phyloP scores from a whole-genome alignment of 768 basidiomycete species.

The Strobilomyces dryophilus region DNA sequence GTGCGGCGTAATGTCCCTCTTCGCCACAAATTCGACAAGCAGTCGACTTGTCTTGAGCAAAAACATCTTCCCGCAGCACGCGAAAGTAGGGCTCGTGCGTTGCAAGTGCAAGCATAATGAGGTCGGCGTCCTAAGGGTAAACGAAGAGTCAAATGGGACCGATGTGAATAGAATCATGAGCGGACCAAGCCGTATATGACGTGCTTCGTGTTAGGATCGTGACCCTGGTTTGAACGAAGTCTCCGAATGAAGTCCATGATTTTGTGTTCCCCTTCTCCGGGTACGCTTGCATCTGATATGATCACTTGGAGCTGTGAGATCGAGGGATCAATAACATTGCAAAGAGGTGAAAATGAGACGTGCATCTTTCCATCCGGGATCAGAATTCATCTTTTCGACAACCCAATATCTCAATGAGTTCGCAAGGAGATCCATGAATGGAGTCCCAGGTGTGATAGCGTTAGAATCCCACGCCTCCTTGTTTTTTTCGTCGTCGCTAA shows the following conservation, averaged over 20 bases:
- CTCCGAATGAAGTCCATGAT: conserved; percentile 98
- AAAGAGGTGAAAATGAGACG: conserved; percentile 14
- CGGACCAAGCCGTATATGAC: conserved; percentile 96
- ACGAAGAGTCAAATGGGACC: conserved; percentile 7
- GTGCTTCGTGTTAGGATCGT: conserved; percentile 93
- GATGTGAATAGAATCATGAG: neutral
- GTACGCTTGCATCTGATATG: conserved; percentile 95
- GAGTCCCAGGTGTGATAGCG: conserved; percentile 98
- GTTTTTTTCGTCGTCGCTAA: conserved; percentile 77
- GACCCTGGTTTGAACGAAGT: conserved; percentile 80
- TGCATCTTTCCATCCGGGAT: conserved; percentile 94
- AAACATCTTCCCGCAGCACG: conserved; percentile 97
- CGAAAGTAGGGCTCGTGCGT: conserved; percentile 99
- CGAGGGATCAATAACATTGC: neutral
- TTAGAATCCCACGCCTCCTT: conserved; percentile 96
- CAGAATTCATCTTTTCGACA: conserved; percentile 88
- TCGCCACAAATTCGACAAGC: conserved; percentile 93
- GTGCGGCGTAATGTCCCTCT: conserved; percentile 91
- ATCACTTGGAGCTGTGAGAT: conserved; percentile 78
- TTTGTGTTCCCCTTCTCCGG: conserved; percentile 99
- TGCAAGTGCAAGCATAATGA: conserved; percentile 97
- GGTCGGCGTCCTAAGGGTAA: conserved; percentile 80
- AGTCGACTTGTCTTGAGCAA: conserved; percentile 73
- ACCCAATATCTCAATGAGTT: conserved; percentile 93
- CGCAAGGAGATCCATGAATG: conserved; percentile 95